A percentile compares a stretch with the other conserved stretches of the same genome.
phyloP scores from a whole-genome alignment of 2,329 filamentous ascomycete species.

The Aphanoascus verrucosus region DNA sequence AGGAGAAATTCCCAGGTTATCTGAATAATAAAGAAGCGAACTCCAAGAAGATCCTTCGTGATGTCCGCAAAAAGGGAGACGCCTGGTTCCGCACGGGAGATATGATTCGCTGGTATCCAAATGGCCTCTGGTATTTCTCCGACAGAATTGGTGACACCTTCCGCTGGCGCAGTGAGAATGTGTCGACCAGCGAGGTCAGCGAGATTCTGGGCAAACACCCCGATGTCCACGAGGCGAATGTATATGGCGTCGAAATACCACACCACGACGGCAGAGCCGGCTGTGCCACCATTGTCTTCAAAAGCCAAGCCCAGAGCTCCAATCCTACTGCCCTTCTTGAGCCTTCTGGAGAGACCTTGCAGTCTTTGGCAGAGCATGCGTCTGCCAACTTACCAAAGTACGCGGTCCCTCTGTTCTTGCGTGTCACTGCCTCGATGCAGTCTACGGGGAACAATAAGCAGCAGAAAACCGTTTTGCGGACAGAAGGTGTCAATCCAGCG shows the following conservation, averaged over 20 bases:
- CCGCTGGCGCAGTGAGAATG: conserved; percentile 63
- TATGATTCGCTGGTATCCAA: conserved; percentile 56
- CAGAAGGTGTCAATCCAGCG: conserved; percentile 60
- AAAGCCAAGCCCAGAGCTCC: conserved; percentile 31
- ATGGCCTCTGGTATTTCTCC: conserved; percentile 67
- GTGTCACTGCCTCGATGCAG: conserved; percentile 53
- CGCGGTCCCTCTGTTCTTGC: conserved; percentile 66
- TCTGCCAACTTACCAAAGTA: conserved; percentile 54
- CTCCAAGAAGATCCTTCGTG: conserved; percentile 59
- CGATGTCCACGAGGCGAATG: conserved; percentile 64
- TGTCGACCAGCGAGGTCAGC: conserved; percentile 72
- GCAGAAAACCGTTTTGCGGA: conserved; percentile 64
- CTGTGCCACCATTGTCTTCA: conserved; percentile 60
- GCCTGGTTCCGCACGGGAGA: conserved; percentile 81
- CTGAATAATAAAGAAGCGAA: conserved; percentile 63
- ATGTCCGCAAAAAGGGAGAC: conserved; percentile 65
- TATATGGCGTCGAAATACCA: conserved; percentile 71
- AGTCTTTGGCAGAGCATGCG: conserved; percentile 52
- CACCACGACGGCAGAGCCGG: conserved; percentile 75
- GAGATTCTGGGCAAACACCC: conserved; percentile 59
- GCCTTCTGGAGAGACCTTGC: conserved; percentile 38
- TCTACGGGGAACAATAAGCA: conserved; percentile 82
- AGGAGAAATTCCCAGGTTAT: conserved; percentile 67
- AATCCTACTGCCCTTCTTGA: conserved; percentile 16
- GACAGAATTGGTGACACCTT: conserved; percentile 52